phyloP scores from a whole-genome alignment of 2,329 filamentous ascomycete genomes.

The Penicillium sp. region DNA sequence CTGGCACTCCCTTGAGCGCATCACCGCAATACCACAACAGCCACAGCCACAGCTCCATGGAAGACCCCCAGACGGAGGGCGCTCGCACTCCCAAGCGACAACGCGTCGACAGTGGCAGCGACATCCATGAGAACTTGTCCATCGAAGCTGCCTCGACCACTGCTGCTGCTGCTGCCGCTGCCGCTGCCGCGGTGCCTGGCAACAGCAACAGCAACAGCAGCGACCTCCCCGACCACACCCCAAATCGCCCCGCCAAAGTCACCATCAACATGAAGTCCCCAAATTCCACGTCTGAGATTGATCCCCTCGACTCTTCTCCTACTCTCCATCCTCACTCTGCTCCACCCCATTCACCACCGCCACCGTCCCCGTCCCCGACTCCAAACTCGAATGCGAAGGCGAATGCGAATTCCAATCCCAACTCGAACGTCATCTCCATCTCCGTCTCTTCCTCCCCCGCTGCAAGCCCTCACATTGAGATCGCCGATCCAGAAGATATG shows the following conservation, averaged over 20 bases:
- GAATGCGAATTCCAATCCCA: too few species aligned
- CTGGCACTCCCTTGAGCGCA: slow-evolving; percentile 37
- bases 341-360: slow-evolving; percentile 12
- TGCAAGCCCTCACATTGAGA: slow-evolving; percentile 54
- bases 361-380: slow-evolving; percentile 8
- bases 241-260: slow-evolving; percentile 47
- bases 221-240: slow-evolving; percentile 21
- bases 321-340: slow-evolving; percentile 20
- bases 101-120: slow-evolving; percentile 51
- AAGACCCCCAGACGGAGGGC: slow-evolving; percentile 43
- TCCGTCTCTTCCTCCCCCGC: slow-evolving; percentile 50
- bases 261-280: slow-evolving; percentile 54
- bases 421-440: slow-evolving; percentile 35
- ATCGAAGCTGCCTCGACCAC: slow-evolving; percentile 27
- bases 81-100: slow-evolving; percentile 52
- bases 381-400: too few species aligned
- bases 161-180: slow-evolving; percentile 32
- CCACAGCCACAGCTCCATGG: slow-evolving; percentile 36
- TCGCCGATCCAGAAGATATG: slow-evolving; percentile 55
- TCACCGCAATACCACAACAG: slow-evolving; percentile 33
- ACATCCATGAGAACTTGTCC: slow-evolving; percentile 39
- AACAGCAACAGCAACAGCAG: background rate
- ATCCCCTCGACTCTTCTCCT: slow-evolving; percentile 12
- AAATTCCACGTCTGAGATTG: slow-evolving; percentile 25
- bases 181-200: slow-evolving; percentile 25